Evolutionary conservation across 208 protist genomes (phyloP), one percentile per base, ranked within the genome.

Genomic region (Trypanosoma melophagium): DNA sequence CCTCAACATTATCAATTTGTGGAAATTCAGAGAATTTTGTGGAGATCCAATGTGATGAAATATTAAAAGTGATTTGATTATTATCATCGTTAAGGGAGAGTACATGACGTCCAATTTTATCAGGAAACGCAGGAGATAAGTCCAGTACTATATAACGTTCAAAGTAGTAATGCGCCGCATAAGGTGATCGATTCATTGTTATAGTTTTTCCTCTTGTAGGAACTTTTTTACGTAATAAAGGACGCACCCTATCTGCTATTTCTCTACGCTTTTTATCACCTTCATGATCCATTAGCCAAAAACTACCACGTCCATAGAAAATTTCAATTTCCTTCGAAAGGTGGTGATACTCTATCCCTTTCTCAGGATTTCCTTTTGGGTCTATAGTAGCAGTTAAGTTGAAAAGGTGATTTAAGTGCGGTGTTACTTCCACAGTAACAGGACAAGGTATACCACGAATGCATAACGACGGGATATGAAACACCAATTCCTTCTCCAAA

Each of bases 31-130:
- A 22, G 2, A 60, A 42, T 21, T 21, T 49, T 21, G 31, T 49
- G 35, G 13, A 25, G 7, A 45, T 9, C 31, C 56, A 60, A 60
- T 25, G 40, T 19, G 56, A 60, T 12, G 56, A 60, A 60, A 60
- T 25, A 12, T 47, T n/a, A 45, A 47, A 44, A 45, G 56, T 12
- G 25, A 49, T 42, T 8, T 60, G 22, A 35, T 10, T 35, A 35
- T 56, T 16, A 16, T 17, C 13, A 3, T 35, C 7, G 13, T 35
- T 14, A 24, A 56, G 0, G 5, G 24, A 56, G 3, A 35, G 7
- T n/a, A 35, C 31, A 16, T 56, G 8, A 16, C 16, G 7, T 7
- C n/a, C 22, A 16, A 56, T 35, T 35, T 56, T 35, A 2, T 35
- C 24, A 56, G 52, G 13, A 38, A 35, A 14, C 22, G 4, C 35